Evolutionary conservation across 2,329 filamentous ascomycete genomes (phyloP), one percentile per base, ranked within the genome.

Genomic region (Curvularia spicifera): DNA sequence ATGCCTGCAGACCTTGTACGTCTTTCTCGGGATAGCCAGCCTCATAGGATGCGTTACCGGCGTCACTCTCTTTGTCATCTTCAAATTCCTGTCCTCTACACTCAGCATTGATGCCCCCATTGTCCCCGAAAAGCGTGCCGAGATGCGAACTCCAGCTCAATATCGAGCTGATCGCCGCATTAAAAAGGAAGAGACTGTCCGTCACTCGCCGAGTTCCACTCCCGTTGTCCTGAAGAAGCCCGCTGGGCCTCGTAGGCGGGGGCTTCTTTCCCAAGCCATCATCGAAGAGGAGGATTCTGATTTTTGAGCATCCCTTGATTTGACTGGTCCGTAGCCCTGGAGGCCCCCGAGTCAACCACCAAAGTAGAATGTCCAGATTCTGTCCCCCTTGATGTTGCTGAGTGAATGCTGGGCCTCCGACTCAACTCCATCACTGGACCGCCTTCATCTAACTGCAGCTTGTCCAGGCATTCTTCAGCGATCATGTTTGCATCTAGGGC

Each of bases 241-340:
- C 1, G 44, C 60, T 20, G 56, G 49, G 15, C 42, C 59, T 28
- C 64, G 60, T 8, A 65, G 79, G 4, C 77, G 80, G 50, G 83
- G 84, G 1, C 71, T 91, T 18, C 76, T 89, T 43, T 82, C 84
- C 28, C 86, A 89, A 71, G 89, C 87, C 0, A 91, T 92, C 61
- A 82, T 89, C 56, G 89, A 91, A 74, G 89, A 91, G 71, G 87
- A 89, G 51, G 88, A 90, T 71, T 81, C 79, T 0, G 80, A 81
- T 45, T 79, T 77, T 51, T 82, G 65, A 77, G 12, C 12, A 12
- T 2, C 1, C 4, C 1, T 35, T n/a, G 10, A 2, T 29, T 26
- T n/a, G 47, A 10, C 8, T 28, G 15, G 12, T 15, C 31, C 22
- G 29, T 26, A 5, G 8, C 8, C 20, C 24, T 37, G 18, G 37